Base-by-base conservation (phyloP, 108 stramenopile genomes). In the Nannochloropsis salina region DNA sequence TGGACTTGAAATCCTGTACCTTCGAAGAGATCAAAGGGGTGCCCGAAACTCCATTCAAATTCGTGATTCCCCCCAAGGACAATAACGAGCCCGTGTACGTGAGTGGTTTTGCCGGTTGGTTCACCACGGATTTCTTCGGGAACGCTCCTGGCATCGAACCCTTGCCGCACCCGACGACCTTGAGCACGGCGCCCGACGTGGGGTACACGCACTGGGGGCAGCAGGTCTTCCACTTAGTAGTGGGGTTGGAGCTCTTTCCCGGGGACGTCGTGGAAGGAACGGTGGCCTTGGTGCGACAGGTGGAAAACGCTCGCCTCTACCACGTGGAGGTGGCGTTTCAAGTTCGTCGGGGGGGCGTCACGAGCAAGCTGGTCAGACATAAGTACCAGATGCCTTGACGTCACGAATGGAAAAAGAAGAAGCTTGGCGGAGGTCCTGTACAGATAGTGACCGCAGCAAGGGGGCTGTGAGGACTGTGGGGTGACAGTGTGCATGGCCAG, bases 171-270 rank as follows among this genome's bases (percentile, higher is more conserved):
- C 88, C 85, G 45, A 90, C 96, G 5, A 93, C 94, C 80, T 90
- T 98, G 82, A 93, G 93, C 21, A 98, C 98, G 18, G 96, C 94
- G 80, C 98, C 98, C 9, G 96, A 96, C 85, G 92, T 92, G 90
- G 97, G 96, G 80, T 92, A 97, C 92, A 98, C 98, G 42, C 98
- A 98, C 88, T 98, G 98, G 98, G 98, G 97, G 42, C 98, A 98
- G 91, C 98, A 98, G 91, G 94, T 94, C 41, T 95, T 98, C 84
- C 95, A 94, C 45, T 1, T 45, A 3, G 42, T 80, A 12, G 6
- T 84, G 83, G 86, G 85, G 22, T 89, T 86, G 80, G 83, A 86
- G 43, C 85, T 89, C 21, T 42, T 44, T 42, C 74, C 81, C 12
- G 91, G 90, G 15, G 84, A 85, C 43, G 82, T 8, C 42, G 21